Conservation (phyloP, 2,329 filamentous ascomycete species). For the Huntiella omanensis region DNA sequence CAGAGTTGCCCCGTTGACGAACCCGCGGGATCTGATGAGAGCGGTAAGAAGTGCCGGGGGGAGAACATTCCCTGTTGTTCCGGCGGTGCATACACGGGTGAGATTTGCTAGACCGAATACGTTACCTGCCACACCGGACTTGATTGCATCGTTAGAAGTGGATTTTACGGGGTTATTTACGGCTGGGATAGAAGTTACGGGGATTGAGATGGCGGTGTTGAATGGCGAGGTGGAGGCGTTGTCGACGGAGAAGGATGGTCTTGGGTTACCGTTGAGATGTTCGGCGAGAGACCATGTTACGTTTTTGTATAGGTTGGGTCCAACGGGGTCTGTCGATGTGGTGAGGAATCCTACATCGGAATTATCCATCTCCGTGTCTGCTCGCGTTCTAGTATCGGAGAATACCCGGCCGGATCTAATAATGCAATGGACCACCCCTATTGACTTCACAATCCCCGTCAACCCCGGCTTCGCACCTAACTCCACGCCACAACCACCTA, state of each 20-base stretch:
- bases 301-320: slow-evolving; percentile 47
- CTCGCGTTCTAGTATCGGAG: slow-evolving; percentile 36
- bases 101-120: slow-evolving; percentile 48
- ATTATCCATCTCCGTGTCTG: slow-evolving; percentile 41
- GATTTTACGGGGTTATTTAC: slow-evolving; percentile 55
- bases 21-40: slow-evolving; percentile 39
- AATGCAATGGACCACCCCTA: slow-evolving; percentile 48
- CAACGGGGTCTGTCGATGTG: slow-evolving; percentile 22
- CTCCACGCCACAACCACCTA: slow-evolving; percentile 31
- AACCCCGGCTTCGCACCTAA: slow-evolving; percentile 42
- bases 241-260: slow-evolving; percentile 22
- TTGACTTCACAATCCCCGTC: slow-evolving; percentile 50
- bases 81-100: slow-evolving; percentile 53
- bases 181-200: slow-evolving; percentile 43
- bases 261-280: slow-evolving; percentile 38
- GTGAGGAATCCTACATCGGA: slow-evolving; percentile 29
- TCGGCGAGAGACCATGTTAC: slow-evolving; percentile 58
- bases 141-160: slow-evolving; percentile 54
- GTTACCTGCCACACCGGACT: slow-evolving; percentile 35
- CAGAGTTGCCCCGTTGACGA: slow-evolving; percentile 49
- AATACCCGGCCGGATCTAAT: slow-evolving; percentile 40
- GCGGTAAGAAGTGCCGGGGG: slow-evolving; percentile 46
- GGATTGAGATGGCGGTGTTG: slow-evolving; percentile 36
- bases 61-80: slow-evolving; percentile 44
- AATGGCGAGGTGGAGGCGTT: slow-evolving; percentile 30